Conservation (phyloP, 305 asterid species). For the Fraxinus floribunda region DNA sequence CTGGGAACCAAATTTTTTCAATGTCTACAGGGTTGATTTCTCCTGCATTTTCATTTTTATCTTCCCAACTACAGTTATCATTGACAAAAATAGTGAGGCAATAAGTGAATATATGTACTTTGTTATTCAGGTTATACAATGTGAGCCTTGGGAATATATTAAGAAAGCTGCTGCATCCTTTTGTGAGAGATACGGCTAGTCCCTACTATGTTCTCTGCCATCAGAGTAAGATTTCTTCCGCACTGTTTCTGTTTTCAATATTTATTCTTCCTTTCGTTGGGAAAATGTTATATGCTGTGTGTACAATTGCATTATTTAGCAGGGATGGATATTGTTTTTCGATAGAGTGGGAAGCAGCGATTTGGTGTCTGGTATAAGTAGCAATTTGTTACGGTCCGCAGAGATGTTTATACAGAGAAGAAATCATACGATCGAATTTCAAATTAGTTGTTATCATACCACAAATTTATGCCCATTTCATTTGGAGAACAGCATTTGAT, state of each 20-base stretch:
- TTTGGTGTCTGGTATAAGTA: background rate
- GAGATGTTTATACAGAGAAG: background rate
- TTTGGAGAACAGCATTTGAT: background rate
- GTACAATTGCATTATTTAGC: background rate
- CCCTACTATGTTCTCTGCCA: conserved; percentile 97
- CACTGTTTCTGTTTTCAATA: background rate
- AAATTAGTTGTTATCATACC: background rate
- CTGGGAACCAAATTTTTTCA: background rate
- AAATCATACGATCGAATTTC: background rate
- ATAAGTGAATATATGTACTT: conserved; percentile 1
- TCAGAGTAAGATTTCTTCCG: conserved; percentile 56
- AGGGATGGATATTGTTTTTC: background rate
- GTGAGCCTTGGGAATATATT: conserved; percentile 93
- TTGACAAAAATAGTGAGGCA: too few relatives aligned
- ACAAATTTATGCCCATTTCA: background rate
- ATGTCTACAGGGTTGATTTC: background rate
- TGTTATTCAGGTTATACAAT: conserved; percentile 61
- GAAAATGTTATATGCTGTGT: background rate
- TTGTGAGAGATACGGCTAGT: conserved; percentile 89
- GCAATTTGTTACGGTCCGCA: background rate
- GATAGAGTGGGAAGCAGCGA: background rate
- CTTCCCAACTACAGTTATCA: background rate
- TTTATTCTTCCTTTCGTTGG: conserved; percentile 6
- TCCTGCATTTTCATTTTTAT: background rate
- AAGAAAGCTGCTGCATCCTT: conserved; percentile 79